phyloP scores from a whole-genome alignment of 768 basidiomycete species.

The Glaciozyma martinii region DNA sequence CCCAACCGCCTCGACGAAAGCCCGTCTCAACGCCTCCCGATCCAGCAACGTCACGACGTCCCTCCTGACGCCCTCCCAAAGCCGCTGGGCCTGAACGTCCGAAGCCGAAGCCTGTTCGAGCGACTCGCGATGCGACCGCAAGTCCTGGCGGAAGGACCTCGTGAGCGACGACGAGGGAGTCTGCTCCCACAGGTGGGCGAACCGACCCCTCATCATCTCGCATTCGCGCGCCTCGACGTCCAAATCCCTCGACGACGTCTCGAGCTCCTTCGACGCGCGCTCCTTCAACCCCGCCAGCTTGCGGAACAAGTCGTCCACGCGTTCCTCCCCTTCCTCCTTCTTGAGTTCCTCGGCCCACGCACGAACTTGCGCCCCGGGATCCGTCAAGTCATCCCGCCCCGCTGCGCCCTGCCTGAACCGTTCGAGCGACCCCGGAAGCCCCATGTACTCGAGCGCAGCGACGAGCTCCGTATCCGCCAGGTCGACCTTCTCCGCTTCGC shows the following conservation, averaged over 20 bases:
- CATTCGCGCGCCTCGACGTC: conserved; percentile 79
- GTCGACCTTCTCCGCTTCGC: conserved; percentile 80
- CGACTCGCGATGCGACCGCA: conserved; percentile 63
- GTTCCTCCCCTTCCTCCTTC: conserved; percentile 56
- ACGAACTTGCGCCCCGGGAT: conserved; percentile 51
- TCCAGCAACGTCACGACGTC: conserved; percentile 60
- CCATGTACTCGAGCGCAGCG: conserved; percentile 70
- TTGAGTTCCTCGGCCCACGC: conserved; percentile 67
- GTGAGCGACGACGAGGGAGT: conserved; percentile 66
- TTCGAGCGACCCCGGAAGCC: conserved; percentile 60
- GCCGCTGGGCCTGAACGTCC: conserved; percentile 60
- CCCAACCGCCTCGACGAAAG: conserved; percentile 52
- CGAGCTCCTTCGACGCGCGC: conserved; percentile 54
- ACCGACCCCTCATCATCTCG: conserved; percentile 64
- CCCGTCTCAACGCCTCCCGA: conserved; percentile 42
- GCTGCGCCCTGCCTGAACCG: conserved; percentile 65
- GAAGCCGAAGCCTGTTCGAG: conserved; percentile 68
- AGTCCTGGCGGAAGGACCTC: conserved; percentile 61
- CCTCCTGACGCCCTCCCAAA: conserved; percentile 62
- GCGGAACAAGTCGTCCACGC: conserved; percentile 54
- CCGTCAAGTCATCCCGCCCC: conserved; percentile 39
- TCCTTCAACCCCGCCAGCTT: conserved; percentile 56
- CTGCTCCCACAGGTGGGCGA: conserved; percentile 78
- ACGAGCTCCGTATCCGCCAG: conserved; percentile 68
- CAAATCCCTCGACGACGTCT: conserved; percentile 55